A percentile compares a stretch with the other conserved stretches of the same genome.
These are phyloP conservation scores for Backusella westeae DNA, from an alignment of 192 early-diverging fungal species.

Conservation along the genomic window DNA sequence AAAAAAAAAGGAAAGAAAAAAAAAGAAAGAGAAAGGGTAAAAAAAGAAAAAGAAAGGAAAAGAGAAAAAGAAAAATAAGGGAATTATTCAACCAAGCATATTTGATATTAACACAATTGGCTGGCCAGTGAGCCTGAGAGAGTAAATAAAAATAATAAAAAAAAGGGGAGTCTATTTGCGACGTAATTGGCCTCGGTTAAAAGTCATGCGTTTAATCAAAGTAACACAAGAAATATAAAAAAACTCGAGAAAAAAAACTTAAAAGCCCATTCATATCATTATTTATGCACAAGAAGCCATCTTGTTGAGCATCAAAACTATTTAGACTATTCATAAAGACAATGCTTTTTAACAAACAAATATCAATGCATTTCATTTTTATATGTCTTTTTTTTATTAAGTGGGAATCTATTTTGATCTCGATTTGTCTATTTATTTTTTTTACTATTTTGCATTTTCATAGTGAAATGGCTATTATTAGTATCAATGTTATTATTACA, in stretches of 20 bases:
- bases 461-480: background rate
- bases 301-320: background rate
- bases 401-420: background rate
- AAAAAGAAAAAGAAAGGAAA: background rate
- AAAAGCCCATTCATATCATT: background rate
- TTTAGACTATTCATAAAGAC: too few species aligned
- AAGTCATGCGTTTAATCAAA: constrained; percentile 6
- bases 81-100: background rate
- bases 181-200: background rate
- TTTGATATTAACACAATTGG: background rate
- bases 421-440: too few species aligned
- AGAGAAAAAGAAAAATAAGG: background rate
- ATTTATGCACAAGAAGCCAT: background rate
- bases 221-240: background rate
- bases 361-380: too few species aligned
- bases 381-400: too few species aligned
- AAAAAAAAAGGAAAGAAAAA: background rate
- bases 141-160: constrained; percentile 1
- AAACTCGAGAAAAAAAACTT: background rate
- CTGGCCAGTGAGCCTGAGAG: background rate
- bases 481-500: too few species aligned
- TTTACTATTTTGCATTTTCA: too few species aligned
- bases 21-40: background rate
- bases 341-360: too few species aligned
- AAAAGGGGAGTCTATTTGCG: background rate